Percentiles rank a stretch among this genome's conserved stretches.
phyloP scores from a whole-genome alignment of 371 early-diverging fungal genomes.

The Sporodiniella umbellata region DNA sequence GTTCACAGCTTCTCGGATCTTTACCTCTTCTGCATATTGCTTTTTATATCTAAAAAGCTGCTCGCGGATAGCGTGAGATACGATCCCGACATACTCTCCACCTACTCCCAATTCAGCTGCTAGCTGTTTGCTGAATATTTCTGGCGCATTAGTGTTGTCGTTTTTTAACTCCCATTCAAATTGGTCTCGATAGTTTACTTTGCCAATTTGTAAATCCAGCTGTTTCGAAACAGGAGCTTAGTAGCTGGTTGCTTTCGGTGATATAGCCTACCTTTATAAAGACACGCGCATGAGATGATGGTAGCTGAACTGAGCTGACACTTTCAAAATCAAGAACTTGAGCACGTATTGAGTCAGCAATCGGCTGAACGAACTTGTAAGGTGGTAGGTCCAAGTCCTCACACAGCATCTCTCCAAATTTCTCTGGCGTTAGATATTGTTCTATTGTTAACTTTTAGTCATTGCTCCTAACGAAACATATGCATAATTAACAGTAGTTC shows the following conservation, averaged over 20 bases:
- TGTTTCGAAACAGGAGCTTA: conserved; percentile 20
- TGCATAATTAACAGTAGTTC: background rate
- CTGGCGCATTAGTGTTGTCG: conserved; percentile 69
- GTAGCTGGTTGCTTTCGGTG: too few species aligned
- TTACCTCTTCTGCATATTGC: conserved; percentile 59
- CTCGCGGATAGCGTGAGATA: conserved; percentile 88
- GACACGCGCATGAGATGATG: conserved; percentile 31
- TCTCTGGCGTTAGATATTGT: conserved; percentile 82
- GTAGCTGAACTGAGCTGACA: conserved; percentile 33
- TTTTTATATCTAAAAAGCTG: conserved; percentile 72
- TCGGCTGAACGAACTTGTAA: conserved; percentile 55
- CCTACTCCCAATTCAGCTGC: conserved; percentile 87
- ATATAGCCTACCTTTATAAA: conserved; percentile 38
- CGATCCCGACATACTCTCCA: conserved; percentile 85
- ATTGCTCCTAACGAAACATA: too few species aligned
- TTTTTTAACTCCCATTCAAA: conserved; percentile 89
- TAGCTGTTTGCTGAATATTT: conserved; percentile 78
- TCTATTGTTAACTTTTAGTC: conserved; percentile 46
- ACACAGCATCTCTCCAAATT: conserved; percentile 88
- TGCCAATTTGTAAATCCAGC: conserved; percentile 87
- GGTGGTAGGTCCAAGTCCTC: conserved; percentile 73
- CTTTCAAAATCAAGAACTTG: conserved; percentile 51
- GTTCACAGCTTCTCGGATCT: background rate
- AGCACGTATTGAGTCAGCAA: conserved; percentile 80
- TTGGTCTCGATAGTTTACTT: conserved; percentile 81